Base-by-base conservation (phyloP, 495 filamentous ascomycete genomes). In the Penicillium odoratum region DNA sequence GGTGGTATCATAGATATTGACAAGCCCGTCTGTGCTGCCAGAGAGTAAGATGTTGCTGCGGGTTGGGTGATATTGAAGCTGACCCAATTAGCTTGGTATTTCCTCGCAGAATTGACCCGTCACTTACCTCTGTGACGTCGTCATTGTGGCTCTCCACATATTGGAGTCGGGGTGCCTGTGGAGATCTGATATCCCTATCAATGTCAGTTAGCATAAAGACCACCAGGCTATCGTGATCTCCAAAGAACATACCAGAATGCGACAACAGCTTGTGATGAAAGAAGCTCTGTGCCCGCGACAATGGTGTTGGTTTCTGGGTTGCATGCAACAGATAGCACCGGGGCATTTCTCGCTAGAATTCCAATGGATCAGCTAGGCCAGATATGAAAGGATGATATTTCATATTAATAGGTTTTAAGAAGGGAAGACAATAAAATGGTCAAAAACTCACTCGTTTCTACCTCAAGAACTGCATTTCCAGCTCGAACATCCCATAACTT, bases 111-210 rank as follows among this genome's bases (percentile, higher is more conserved):
- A 48, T 8, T 44, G 61, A 53, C 21, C 21, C 21, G 21, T 21
- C 21, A 21, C 65, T 58, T 51, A 90, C 87, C 75, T 91, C 86
- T 25, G 93, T 97, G 48, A 98, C 81, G 69, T 96, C 92, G 72
- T 98, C 93, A 54, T 88, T 93, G 71, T 98, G 93, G 49, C 90
- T 88, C 64, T 98, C 93, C 33, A 85, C 78, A 65, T 93, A 94
- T 64, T 88, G 77, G 28, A 82, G 75, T 47, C 78, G 72, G 8
- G 82, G 80, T 28, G 73, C 62, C 43, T 69, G 57, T 0, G 82
- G 71, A 51, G 82, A 84, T 66, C 90, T 81, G 51, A 83, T 77
- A 69, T 93, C 90, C 88, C 88, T 92, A 55, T 59, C 28, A n/a
- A 21, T 56, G 63, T 52, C 46, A 53, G 57, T 74, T 62, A 79